Evolutionary conservation across 2,329 filamentous ascomycete genomes (phyloP), one percentile per base, ranked within the genome.

Genomic region (Pseudodiploospora longispora): DNA sequence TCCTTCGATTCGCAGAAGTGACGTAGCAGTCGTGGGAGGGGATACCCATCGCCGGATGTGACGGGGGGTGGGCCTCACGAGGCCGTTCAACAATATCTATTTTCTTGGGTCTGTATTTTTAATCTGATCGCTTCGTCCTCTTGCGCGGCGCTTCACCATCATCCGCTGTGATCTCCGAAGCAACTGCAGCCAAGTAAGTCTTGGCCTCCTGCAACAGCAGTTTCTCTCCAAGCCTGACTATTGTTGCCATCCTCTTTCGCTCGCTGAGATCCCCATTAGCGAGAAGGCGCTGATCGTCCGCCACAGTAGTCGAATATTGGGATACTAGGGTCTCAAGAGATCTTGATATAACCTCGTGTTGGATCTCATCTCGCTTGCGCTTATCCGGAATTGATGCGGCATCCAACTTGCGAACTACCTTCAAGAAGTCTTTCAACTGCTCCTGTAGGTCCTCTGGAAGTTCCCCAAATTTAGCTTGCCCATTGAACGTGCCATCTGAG

Each of bases 151-250:
- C 54, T n/a, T 43, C 30, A 32, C 55, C 44, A 6, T 51, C 50
- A 27, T 59, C 57, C 6, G 31, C 19, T 8, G 37, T 32, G 12
- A 41, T 41, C 27, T 44, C 44, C 19, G 67, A 47, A 27, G 42
- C 37, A 6, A 36, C 34, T 10, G 37, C 27, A 10, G n/a, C 33
- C 3, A 63, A 50, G 10, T 63, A 53, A 8, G 48, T 52, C 47
- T 75, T 68, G 1, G 80, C 69, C 55, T 79, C 71, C 44, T 70
- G 63, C 27, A 89, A 58, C 5, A 90, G 68, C 52, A 73, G 71
- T 60, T 88, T 88, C 63, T 91, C 86, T 10, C 85, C 86, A 3
- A 82, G 63, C 47, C 86, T 75, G 32, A 89, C 83, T 41, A 76
- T 67, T 27, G 81, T 56, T 0, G 85, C 85, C 80, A 85, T 85